phyloP scores from a whole-genome alignment of 2,329 filamentous ascomycete species.

The Trichophyton schoenleinii region DNA sequence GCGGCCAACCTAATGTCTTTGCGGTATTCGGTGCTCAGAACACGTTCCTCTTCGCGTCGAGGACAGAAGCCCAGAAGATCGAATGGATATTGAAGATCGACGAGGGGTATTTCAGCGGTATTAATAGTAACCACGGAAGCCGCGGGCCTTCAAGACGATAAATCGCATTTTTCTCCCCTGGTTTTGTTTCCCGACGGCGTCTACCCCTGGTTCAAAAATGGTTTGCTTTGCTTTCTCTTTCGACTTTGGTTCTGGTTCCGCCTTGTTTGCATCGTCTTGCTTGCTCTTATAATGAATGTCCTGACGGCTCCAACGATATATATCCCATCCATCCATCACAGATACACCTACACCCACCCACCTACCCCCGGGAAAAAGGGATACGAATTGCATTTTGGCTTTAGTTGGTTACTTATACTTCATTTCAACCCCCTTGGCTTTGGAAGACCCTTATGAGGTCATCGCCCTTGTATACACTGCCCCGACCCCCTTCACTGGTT shows the following conservation, averaged over 20 bases:
- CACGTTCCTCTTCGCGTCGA: conserved; percentile 84
- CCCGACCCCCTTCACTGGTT: background rate
- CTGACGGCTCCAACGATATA: conserved; percentile 2
- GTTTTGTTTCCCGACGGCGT: background rate
- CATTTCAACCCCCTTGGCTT: background rate
- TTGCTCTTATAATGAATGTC: background rate
- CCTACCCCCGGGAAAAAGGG: background rate
- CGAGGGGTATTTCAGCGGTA: conserved; percentile 52
- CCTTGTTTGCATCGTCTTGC: background rate
- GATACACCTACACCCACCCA: background rate
- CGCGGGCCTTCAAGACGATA: background rate
- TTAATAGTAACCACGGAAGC: background rate
- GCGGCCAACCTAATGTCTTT: conserved; percentile 60
- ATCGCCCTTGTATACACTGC: background rate
- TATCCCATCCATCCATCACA: background rate
- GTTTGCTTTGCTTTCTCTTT: background rate
- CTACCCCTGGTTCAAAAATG: background rate
- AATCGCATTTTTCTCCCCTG: background rate
- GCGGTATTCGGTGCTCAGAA: conserved; percentile 90
- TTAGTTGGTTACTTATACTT: background rate
- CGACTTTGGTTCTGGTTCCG: too few species aligned
- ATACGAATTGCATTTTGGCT: conserved; percentile 1
- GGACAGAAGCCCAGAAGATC: conserved; percentile 81
- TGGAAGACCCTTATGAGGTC: background rate
- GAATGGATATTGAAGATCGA: conserved; percentile 97